A percentile compares a stretch with the other conserved stretches of the same genome.
Evolutionary conservation across 495 filamentous ascomycete species (phyloP).

Genomic region (Paragyromitra xinjiangensis): DNA sequence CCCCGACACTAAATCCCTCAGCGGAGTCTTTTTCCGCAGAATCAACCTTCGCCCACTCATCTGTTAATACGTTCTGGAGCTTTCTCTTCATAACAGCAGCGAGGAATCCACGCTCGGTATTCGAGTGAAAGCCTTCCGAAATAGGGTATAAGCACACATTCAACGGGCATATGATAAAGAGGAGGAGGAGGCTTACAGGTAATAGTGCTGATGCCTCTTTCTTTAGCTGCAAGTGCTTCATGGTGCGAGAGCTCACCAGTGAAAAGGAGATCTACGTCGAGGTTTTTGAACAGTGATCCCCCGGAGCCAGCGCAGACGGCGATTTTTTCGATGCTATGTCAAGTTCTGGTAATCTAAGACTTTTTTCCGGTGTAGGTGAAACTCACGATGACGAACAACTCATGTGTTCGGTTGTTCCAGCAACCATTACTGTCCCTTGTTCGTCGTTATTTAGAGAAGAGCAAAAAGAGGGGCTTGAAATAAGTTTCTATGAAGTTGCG

Average conservation of each 20-base stretch:
- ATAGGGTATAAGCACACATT: neutral
- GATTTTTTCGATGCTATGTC: constrained; percentile 52
- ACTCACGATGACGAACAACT: constrained; percentile 50
- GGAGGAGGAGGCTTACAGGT: constrained; percentile 57
- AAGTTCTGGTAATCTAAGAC: neutral
- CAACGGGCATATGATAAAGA: neutral
- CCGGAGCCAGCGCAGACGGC: constrained; percentile 86
- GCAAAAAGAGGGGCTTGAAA: neutral
- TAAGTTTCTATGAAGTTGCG: neutral
- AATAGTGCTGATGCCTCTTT: constrained; percentile 86
- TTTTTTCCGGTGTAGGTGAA: neutral
- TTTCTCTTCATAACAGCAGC: constrained; percentile 72
- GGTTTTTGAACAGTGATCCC: constrained; percentile 72
- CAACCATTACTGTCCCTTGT: constrained; percentile 45
- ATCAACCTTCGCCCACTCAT: constrained; percentile 65
- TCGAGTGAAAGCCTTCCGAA: constrained; percentile 77
- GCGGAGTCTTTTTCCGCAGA: constrained; percentile 59
- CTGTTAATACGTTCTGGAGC: constrained; percentile 66
- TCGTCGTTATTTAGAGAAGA: neutral
- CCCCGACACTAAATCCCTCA: constrained; percentile 67
- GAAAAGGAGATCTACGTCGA: constrained; percentile 78
- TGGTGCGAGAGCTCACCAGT: constrained; percentile 96
- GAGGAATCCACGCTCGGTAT: constrained; percentile 86
- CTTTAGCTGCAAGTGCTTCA: constrained; percentile 82
- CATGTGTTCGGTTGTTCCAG: constrained; percentile 24